Conservation (phyloP, 352 stramenopile species). For the Globisporangium heterothallicum region DNA sequence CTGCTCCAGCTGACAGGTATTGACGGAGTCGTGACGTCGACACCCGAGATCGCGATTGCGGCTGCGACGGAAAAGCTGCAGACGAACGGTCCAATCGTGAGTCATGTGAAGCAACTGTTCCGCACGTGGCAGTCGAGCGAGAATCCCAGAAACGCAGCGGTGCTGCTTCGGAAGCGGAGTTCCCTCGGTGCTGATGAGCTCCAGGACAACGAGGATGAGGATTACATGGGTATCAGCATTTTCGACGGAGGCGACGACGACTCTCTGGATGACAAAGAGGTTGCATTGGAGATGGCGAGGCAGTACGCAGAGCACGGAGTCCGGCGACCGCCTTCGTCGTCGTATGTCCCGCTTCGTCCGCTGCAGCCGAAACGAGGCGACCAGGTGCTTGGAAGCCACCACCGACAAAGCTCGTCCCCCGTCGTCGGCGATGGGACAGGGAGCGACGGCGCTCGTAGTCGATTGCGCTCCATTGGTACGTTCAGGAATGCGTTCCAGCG, state of each 20-base stretch:
- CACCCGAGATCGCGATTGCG: slow-evolving; percentile 20
- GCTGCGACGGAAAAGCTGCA: slow-evolving; percentile 22
- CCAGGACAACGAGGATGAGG: slow-evolving; percentile 15
- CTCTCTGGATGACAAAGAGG: slow-evolving; percentile 14
- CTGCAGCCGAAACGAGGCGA: slow-evolving; percentile 23
- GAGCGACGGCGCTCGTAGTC: neutral
- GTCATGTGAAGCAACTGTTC: slow-evolving; percentile 30
- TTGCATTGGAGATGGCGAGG: slow-evolving; percentile 20
- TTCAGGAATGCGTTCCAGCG: slow-evolving; percentile 14
- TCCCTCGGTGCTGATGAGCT: neutral
- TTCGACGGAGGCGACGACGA: slow-evolving; percentile 7
- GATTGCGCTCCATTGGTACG: slow-evolving; percentile 20
- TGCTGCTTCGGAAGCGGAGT: slow-evolving; percentile 4
- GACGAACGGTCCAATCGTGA: slow-evolving; percentile 21
- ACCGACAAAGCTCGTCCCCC: slow-evolving; percentile 1
- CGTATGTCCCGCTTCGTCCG: slow-evolving; percentile 19
- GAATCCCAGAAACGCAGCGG: neutral
- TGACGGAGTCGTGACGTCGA: slow-evolving; percentile 25
- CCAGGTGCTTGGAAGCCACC: slow-evolving; percentile 19
- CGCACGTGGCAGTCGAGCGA: slow-evolving; percentile 29
- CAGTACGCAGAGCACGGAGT: slow-evolving; percentile 22
- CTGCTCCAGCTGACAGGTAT: slow-evolving; percentile 29
- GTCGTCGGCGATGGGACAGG: too few species aligned
- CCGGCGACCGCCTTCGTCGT: slow-evolving; percentile 3
- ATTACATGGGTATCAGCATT: slow-evolving; percentile 20